Evolutionary conservation across 495 filamentous ascomycete species (phyloP), one percentile per base, ranked within the genome.

Genomic region (Entonaema liquescens): DNA sequence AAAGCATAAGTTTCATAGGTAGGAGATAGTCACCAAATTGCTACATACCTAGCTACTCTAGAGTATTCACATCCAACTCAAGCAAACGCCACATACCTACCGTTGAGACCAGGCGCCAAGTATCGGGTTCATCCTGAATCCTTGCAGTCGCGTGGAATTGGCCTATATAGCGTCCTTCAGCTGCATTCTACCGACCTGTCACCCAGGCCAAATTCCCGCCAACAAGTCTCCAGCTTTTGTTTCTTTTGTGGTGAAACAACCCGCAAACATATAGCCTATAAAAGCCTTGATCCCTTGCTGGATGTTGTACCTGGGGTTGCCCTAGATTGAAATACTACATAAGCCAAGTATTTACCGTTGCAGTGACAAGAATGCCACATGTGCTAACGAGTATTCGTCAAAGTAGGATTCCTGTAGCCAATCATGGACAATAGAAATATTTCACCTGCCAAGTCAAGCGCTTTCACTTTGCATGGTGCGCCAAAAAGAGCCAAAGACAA

Each of bases 61-160:
- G 3, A 13, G 12, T 57, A 25, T 57, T 40, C 9, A 38, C 13
- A 31, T 9, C 13, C 19, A 13, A 17, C 36, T 17, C 11, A 1
- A 15, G 5, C 19, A n/a, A 44, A 26, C 40, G 50, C 57, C 62
- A 71, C 53, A 52, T 62, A 17, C n/a, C 7, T 47, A 35, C 31
- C 56, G 17, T 62, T 33, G 40, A 62, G 23, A 19, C 59, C 33
- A 21, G 35, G 42, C 54, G 60, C 47, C 61, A 61, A 70, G 55
- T 13, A 35, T 36, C 33, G 15, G n/a, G 31, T 56, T 65, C 21
- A 52, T 25, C 60, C 50, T 54, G 54, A 61, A 72, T 64, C 70
- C 65, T 61, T 68, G 70, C 33, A 65, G 61, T 60, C 70, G 60
- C 70, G 61, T 72, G 70, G 59, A 59, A 47, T 64, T 56, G 49